phyloP scores from a whole-genome alignment of 2,329 filamentous ascomycete species.

The Ascochyta viciae-villosae region DNA sequence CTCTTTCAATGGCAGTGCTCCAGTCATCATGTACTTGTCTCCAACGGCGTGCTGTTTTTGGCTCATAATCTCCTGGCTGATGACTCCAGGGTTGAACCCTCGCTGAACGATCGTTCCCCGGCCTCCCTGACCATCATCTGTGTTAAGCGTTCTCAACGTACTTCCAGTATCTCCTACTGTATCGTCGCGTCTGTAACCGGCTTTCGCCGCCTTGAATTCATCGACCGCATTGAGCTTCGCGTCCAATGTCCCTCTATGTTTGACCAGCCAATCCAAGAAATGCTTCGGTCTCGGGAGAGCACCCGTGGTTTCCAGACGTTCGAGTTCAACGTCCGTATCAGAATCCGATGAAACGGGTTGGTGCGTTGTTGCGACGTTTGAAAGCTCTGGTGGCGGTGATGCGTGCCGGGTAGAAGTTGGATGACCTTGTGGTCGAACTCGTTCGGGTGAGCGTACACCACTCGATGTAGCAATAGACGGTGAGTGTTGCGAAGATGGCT shows the following conservation, averaged over 20 bases:
- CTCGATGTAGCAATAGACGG: neutral
- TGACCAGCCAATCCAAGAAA: neutral
- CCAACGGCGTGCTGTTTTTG: too few relatives aligned
- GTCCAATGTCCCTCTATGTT: neutral
- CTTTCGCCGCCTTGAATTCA: neutral
- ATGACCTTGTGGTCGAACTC: neutral
- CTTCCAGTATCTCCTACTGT: neutral
- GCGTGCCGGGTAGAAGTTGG: neutral
- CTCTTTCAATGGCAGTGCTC: neutral
- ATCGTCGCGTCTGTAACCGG: neutral
- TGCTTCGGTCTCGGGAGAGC: neutral
- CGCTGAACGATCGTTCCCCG: neutral
- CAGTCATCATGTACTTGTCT: neutral
- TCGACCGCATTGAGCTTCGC: neutral
- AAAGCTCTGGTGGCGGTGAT: neutral
- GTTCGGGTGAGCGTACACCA: neutral
- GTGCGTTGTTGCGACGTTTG: neutral
- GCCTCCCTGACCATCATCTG: neutral
- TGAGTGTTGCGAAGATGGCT: neutral
- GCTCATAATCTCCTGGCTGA: neutral
- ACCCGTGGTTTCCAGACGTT: neutral
- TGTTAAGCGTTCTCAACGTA: neutral
- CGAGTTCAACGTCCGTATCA: neutral
- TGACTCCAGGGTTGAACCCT: neutral
- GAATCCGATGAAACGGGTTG: neutral